Evolutionary conservation across 805 yeast genomes (phyloP).

Genomic region (Zygosaccharomyces gambellarensis): DNA sequence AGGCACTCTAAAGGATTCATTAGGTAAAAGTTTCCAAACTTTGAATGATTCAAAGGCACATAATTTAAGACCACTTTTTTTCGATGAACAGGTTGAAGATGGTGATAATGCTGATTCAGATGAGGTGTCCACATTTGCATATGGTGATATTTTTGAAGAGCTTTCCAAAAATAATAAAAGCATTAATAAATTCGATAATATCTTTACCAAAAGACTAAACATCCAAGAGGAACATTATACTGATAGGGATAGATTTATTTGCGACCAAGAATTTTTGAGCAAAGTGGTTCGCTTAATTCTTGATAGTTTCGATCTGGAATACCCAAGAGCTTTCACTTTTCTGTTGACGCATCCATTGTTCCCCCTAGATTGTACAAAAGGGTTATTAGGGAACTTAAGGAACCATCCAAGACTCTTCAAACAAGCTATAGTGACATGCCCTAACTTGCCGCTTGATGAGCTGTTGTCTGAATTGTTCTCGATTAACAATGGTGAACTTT

Average conservation of each 20-base stretch:
- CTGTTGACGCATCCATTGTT: constrained; percentile 83
- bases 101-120: constrained; percentile 11
- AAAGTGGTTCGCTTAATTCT: constrained; percentile 43
- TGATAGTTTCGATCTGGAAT: constrained; percentile 25
- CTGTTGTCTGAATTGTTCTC: constrained; percentile 56
- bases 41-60: not conserved
- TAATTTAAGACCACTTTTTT: constrained; percentile 28
- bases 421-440: constrained; percentile 79
- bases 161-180: constrained; percentile 21
- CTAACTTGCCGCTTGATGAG: constrained; percentile 60
- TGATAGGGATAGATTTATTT: constrained; percentile 57
- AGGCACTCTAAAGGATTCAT: constrained; percentile 61
- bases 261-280: constrained; percentile 51
- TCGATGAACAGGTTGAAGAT: constrained; percentile 8
- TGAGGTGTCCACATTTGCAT: constrained; percentile 17
- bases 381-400: constrained; percentile 49
- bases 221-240: constrained; percentile 50
- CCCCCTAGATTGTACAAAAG: constrained; percentile 55
- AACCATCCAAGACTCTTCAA: constrained; percentile 61
- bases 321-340: constrained; percentile 63
- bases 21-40: constrained; percentile 52
- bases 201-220: constrained; percentile 30
- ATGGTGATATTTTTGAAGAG: constrained; percentile 24
- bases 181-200: constrained; percentile 30
- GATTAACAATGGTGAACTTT: constrained; percentile 56